phyloP scores from a whole-genome alignment of 495 filamentous ascomycete species.

The Trichoderma erinaceum region DNA sequence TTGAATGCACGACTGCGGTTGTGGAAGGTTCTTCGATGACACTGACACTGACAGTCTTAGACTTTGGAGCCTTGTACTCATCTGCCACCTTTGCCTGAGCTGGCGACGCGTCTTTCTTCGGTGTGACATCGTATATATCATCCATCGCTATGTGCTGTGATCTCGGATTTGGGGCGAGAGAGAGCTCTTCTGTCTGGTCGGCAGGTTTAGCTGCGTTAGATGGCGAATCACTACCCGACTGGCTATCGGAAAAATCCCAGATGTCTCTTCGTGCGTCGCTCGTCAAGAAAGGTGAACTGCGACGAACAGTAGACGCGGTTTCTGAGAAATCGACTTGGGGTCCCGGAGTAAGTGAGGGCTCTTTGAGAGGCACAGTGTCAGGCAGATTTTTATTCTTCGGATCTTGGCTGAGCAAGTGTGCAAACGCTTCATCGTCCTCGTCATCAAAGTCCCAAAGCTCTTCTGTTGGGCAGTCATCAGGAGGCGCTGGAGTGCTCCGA shows the following conservation, averaged over 20 bases:
- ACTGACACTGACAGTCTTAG: neutral
- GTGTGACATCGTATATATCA: neutral
- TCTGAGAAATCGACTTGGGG: conserved; percentile 8
- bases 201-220: neutral
- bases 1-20: neutral
- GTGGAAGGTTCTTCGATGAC: neutral
- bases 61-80: neutral
- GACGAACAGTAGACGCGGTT: conserved; percentile 11
- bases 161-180: neutral
- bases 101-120: neutral
- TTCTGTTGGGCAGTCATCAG: neutral
- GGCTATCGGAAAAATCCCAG: neutral
- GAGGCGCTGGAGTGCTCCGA: neutral
- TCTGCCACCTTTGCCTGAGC: neutral
- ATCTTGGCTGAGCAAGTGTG: neutral
- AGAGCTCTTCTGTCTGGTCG: neutral
- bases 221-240: neutral
- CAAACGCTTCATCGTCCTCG: neutral
- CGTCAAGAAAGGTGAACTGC: neutral
- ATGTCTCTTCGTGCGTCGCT: neutral
- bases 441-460: conserved; percentile 12
- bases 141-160: neutral
- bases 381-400: neutral
- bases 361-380: conserved; percentile 1
- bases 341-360: neutral